Evolutionary conservation across 257 asterid species (phyloP), one percentile per base, ranked within the genome.

Genomic region (Ilex asprella): DNA sequence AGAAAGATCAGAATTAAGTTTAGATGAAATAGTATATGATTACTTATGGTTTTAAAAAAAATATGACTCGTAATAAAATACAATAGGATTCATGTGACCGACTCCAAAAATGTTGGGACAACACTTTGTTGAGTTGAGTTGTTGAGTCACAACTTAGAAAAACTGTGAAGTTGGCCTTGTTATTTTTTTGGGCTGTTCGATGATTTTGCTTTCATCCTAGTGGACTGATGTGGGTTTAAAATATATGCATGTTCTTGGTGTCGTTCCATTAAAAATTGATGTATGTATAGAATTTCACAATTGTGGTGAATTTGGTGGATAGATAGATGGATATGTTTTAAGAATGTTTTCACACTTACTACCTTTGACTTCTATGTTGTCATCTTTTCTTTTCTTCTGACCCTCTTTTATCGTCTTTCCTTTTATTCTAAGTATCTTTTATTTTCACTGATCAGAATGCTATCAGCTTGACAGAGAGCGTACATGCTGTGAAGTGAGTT

Each of bases 401-500:
- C 41, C 41, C 5, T 35, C 8, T 5, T 50, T 55, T 14, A 21
- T 30, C 65, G 39, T 59, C 68, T 39, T 21, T 63, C 56, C 58
- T 46, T n/a, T 66, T 59, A 59, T 52, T 35, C 67, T 63, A 58
- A 62, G 16, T 43, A 50, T 27, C 10, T 54, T 21, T 58, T 71
- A 47, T 73, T 69, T 67, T 47, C 1, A 13, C 74, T 63, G 77
- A 65, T 39, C 94, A 91, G 97, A 96, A 89, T 78, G 84, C 73
- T 54, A 76, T 92, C 79, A 79, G 81, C 84, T 82, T 88, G 80
- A 81, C 79, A 11, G 92, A 81, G 68, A 76, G 86, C 51, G 77
- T 63, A 21, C 98, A 91, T 69, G 82, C 67, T 68, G 74, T 89
- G 63, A 88, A 91, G 98, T 91, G 75, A 86, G 98, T 81, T 57